Evolutionary conservation across 306 rosid species (phyloP).

Genomic region (Prosopis cineraria): DNA sequence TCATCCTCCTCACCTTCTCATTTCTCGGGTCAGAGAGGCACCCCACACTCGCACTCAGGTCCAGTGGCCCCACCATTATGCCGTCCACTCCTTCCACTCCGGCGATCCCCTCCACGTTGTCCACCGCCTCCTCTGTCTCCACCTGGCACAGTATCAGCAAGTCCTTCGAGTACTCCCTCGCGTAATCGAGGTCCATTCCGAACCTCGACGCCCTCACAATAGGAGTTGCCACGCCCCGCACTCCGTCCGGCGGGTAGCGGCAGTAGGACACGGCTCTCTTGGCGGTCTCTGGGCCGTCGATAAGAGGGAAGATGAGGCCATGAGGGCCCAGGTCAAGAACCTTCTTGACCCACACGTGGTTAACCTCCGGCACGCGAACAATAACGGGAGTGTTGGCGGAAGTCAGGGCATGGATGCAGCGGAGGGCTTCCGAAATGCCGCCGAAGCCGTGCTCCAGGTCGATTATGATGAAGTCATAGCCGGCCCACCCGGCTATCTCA

Average conservation of each 20-base stretch:
- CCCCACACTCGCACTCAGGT: conserved; percentile 20
- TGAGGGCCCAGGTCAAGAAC: conserved; percentile 27
- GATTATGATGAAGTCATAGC: conserved; percentile 16
- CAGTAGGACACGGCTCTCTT: conserved; percentile 18
- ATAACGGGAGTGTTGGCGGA: conserved; percentile 13
- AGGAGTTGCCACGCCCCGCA: conserved; percentile 9
- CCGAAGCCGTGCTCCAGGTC: conserved; percentile 31
- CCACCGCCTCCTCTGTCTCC: conserved; percentile 14
- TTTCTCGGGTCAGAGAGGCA: not conserved
- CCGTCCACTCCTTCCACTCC: conserved; percentile 19
- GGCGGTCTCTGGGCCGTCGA: conserved; percentile 11
- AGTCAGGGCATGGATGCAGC: conserved; percentile 9
- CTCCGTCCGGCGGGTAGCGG: conserved; percentile 20
- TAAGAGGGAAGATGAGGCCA: conserved; percentile 9
- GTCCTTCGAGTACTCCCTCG: not conserved
- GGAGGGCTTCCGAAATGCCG: conserved; percentile 19
- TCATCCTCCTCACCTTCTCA: conserved; percentile 15
- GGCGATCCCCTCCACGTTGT: conserved; percentile 24
- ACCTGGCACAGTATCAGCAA: conserved; percentile 24
- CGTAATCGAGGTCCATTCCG: not conserved
- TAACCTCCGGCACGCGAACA: conserved; percentile 19
- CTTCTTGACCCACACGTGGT: conserved; percentile 21
- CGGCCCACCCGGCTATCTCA: conserved; percentile 12
- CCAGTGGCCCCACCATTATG: conserved; percentile 20
- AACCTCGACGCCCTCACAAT: conserved; percentile 27